Evolutionary conservation across 352 stramenopile species (phyloP).

Genomic region (Blastocystis sp.): DNA sequence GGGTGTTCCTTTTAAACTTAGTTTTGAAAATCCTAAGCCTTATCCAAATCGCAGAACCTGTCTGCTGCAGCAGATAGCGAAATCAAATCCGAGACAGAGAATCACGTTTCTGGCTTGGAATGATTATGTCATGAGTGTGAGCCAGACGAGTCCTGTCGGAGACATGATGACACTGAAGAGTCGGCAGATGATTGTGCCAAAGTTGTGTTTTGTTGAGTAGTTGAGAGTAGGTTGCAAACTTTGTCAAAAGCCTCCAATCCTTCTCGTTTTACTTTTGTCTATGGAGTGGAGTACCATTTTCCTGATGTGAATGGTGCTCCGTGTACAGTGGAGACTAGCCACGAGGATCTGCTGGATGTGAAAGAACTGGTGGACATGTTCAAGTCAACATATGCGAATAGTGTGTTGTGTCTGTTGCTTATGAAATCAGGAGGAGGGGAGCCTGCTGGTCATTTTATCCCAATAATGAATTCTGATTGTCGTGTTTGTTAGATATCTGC

Average conservation of each 20-base stretch:
- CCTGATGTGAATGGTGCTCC: neutral
- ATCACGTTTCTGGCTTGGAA: constrained; percentile 44
- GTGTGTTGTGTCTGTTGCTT: constrained; percentile 30
- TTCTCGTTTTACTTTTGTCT: neutral
- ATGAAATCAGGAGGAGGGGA: constrained; percentile 7
- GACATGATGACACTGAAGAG: constrained; percentile 50
- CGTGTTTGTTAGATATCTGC: neutral
- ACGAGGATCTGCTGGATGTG: neutral
- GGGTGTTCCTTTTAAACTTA: neutral
- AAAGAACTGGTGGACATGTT: neutral
- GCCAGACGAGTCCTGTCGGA: neutral
- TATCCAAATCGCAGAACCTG: neutral
- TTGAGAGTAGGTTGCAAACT: neutral
- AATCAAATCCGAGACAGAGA: neutral
- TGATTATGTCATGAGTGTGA: constrained; percentile 51
- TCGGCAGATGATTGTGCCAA: neutral
- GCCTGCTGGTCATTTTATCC: neutral
- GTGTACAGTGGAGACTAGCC: neutral
- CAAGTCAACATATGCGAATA: neutral
- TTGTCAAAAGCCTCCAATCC: neutral
- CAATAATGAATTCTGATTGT: neutral
- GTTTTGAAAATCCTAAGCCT: neutral
- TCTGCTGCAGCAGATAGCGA: neutral
- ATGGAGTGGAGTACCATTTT: constrained; percentile 46
- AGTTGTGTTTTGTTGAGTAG: neutral